Evolutionary conservation across 257 asterid species (phyloP), one percentile per base, ranked within the genome.

Genomic region (Thymus quinquecostatus): DNA sequence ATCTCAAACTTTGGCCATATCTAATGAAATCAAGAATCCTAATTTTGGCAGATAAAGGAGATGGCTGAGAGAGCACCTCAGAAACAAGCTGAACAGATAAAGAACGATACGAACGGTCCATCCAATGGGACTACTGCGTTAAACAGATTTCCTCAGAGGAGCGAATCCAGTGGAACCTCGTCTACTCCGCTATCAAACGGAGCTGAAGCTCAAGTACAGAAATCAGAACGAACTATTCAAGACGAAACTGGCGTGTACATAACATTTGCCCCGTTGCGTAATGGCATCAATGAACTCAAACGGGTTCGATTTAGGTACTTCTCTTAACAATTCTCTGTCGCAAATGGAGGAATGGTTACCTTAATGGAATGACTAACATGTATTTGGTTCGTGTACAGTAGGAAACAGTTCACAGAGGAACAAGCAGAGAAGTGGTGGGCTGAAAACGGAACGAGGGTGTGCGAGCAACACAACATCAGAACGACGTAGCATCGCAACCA

Each of bases 341-440:
- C 27, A 62, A 9, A 21, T 40, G 4, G 21, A 21, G 0, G 41
- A 38, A 38, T 38, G 49, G 9, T 6, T 43, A 43, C 48, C 11
- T 29, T 45, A 11, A 54, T n/a, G 33, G 43, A 57, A 8, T 57
- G 30, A 28, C n/a, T 28, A 61, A 50, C 33, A 10, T 72, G 60
- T 61, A 6, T 59, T 6, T 51, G 11, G 12, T 58, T 21, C 49
- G 45, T 27, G 70, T 80, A 41, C 89, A 93, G 98, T 73, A 83
- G 98, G 82, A 93, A 82, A 83, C 77, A 72, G 61, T 93, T 89
- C 88, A 82, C 88, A 5, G 97, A 90, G 84, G 89, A 80, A 64
- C 86, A 87, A 82, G 97, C 98, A 10, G 96, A 88, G 75, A 86
- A 72, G 59, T 93, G 98, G 98, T 93, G 97, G 96, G 77, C 88